phyloP scores from a whole-genome alignment of 208 protist genomes.

The Leishmania lainsoni region DNA sequence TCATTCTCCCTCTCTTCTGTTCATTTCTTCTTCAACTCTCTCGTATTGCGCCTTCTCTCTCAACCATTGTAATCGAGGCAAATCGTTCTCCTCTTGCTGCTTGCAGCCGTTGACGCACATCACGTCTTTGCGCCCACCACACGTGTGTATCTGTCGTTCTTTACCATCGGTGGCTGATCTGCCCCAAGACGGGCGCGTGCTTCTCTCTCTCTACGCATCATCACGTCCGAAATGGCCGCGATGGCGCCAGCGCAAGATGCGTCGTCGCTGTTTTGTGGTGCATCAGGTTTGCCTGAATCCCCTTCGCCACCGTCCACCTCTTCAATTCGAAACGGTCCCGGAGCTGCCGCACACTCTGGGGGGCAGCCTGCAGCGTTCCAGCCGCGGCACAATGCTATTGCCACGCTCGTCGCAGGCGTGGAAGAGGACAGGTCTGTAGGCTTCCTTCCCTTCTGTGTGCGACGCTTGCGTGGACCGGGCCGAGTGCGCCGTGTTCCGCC shows the following conservation, averaged over 20 bases:
- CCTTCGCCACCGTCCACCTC: not conserved
- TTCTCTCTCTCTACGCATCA: not conserved
- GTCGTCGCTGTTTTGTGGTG: not conserved
- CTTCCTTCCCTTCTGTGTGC: constrained; percentile 22
- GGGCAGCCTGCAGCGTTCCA: not conserved
- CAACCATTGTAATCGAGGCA: too few relatives aligned
- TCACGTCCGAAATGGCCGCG: not conserved
- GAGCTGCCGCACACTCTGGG: not conserved
- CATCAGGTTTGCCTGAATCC: not conserved
- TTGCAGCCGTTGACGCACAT: not conserved
- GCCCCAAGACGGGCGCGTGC: not conserved
- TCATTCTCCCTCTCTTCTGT: not conserved
- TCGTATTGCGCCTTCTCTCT: not conserved
- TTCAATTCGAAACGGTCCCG: not conserved
- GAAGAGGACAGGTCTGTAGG: constrained; percentile 6
- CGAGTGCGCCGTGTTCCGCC: constrained; percentile 43
- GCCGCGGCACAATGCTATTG: not conserved
- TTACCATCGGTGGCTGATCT: not conserved
- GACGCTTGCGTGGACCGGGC: constrained; percentile 46
- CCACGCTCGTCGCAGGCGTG: not conserved
- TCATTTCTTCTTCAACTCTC: not conserved
- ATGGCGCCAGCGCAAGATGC: not conserved
- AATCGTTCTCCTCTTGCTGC: not conserved
- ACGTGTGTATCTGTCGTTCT: not conserved
- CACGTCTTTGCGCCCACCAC: not conserved